Percentiles rank a stretch among this genome's conserved stretches.
Evolutionary conservation across 148 eudicot genomes (phyloP).

Genomic region (Spergularia marina): DNA sequence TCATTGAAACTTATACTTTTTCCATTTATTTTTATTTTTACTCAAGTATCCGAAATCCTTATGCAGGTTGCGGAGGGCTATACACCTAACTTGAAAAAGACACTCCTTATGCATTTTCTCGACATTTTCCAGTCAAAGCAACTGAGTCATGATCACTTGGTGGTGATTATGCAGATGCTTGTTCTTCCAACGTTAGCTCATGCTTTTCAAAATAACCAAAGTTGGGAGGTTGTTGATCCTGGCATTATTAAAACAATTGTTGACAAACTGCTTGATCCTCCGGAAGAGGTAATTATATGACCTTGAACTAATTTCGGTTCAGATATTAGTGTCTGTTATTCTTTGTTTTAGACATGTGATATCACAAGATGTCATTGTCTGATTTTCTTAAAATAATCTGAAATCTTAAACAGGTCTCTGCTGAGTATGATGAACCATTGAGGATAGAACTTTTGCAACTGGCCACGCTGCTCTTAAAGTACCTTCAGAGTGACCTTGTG

Average conservation of each 20-base stretch:
- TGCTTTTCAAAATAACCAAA: constrained; percentile 93
- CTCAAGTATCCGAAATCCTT: background rate
- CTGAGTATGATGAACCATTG: constrained; percentile 96
- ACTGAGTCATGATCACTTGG: constrained; percentile 83
- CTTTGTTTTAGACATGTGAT: constrained; percentile 1
- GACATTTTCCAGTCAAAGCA: constrained; percentile 83
- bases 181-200: constrained; percentile 98
- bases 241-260: constrained; percentile 80
- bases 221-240: constrained; percentile 95
- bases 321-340: background rate
- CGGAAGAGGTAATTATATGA: constrained; percentile 68
- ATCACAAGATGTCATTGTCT: background rate
- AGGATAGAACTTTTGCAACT: constrained; percentile 97
- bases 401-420: constrained; percentile 62
- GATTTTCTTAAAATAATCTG: background rate
- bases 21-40: background rate
- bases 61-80: constrained; percentile 94
- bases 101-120: constrained; percentile 82
- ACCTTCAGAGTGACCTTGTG: constrained; percentile 93
- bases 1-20: background rate
- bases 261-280: constrained; percentile 95
- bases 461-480: constrained; percentile 89
- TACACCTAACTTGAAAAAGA: constrained; percentile 81
- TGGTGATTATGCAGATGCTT: constrained; percentile 94
- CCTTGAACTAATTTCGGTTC: constrained; percentile 1